Conservation (phyloP, 805 yeast species). For the Pichia thaimueangensis region DNA sequence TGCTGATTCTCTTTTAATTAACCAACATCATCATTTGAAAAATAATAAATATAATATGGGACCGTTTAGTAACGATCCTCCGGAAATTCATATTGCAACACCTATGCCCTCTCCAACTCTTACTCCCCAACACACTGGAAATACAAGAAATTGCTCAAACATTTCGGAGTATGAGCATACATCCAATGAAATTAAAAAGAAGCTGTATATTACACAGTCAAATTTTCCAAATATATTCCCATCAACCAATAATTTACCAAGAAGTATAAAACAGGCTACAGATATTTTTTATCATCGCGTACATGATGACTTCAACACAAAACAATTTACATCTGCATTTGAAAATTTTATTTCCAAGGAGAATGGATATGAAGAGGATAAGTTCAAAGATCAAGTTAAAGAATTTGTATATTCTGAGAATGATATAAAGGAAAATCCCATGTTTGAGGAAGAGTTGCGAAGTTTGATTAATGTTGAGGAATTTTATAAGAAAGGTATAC, state of each 20-base stretch:
- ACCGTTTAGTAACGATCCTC: slow-evolving; percentile 19
- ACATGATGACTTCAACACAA: slow-evolving; percentile 57
- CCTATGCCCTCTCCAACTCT: slow-evolving; percentile 82
- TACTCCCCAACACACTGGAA: slow-evolving; percentile 38
- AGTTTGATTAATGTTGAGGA: slow-evolving; percentile 51
- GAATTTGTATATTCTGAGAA: slow-evolving; percentile 20
- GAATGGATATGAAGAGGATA: slow-evolving; percentile 19
- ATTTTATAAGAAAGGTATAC: slow-evolving; percentile 48
- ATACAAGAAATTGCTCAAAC: slow-evolving; percentile 21
- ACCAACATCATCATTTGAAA: slow-evolving; percentile 28
- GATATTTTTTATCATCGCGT: slow-evolving; percentile 56
- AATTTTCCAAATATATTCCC: slow-evolving; percentile 31
- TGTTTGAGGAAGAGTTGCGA: slow-evolving; percentile 31
- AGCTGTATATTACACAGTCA: slow-evolving; percentile 29
- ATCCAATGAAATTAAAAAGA: slow-evolving; percentile 29
- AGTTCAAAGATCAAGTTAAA: neutral
- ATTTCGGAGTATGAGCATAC: slow-evolving; percentile 26
- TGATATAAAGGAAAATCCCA: slow-evolving; percentile 31
- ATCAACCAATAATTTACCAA: slow-evolving; percentile 43
- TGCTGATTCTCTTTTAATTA: slow-evolving; percentile 25
- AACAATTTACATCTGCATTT: slow-evolving; percentile 67
- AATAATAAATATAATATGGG: slow-evolving; percentile 7
- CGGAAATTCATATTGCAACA: slow-evolving; percentile 65
- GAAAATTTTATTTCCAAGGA: slow-evolving; percentile 69
- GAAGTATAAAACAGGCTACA: slow-evolving; percentile 74